A percentile compares a stretch with the other conserved stretches of the same genome.
Conservation (phyloP, 768 basidiomycete species). For the Ephemerocybe angulata region DNA sequence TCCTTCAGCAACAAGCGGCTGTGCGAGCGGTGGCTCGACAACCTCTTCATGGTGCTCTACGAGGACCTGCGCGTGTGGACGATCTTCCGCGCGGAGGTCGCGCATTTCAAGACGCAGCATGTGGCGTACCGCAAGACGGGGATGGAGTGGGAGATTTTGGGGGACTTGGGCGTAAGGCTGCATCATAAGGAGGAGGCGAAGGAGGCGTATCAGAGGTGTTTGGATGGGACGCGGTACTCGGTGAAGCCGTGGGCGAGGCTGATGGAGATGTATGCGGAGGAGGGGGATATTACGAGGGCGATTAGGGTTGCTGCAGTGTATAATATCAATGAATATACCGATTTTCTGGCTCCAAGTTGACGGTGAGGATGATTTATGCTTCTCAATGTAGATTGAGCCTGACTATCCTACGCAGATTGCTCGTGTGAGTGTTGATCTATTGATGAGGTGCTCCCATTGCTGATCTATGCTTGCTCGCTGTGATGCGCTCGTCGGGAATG, state of each 20-base stretch:
- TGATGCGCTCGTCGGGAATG: too few relatives aligned
- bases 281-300: too few relatives aligned
- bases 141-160: constrained; percentile 96
- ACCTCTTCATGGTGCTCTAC: constrained; percentile 96
- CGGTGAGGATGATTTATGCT: too few relatives aligned
- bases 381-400: too few relatives aligned
- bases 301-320: too few relatives aligned
- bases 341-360: too few relatives aligned
- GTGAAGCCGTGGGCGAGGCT: constrained; percentile 91
- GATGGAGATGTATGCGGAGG: constrained; percentile 95
- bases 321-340: too few relatives aligned
- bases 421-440: too few relatives aligned
- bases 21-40: constrained; percentile 97
- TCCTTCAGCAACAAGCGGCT: constrained; percentile 95
- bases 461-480: too few relatives aligned
- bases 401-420: too few relatives aligned
- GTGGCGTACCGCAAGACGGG: constrained; percentile 97
- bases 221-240: constrained; percentile 82
- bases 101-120: constrained; percentile 98
- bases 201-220: constrained; percentile 93
- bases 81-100: constrained; percentile 96
- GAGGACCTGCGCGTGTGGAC: constrained; percentile 99
- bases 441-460: too few relatives aligned
- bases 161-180: constrained; percentile 87
- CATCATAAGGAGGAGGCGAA: constrained; percentile 99